Conservation (phyloP, 2,329 filamentous ascomycete genomes). For the Coniella lustricola region DNA sequence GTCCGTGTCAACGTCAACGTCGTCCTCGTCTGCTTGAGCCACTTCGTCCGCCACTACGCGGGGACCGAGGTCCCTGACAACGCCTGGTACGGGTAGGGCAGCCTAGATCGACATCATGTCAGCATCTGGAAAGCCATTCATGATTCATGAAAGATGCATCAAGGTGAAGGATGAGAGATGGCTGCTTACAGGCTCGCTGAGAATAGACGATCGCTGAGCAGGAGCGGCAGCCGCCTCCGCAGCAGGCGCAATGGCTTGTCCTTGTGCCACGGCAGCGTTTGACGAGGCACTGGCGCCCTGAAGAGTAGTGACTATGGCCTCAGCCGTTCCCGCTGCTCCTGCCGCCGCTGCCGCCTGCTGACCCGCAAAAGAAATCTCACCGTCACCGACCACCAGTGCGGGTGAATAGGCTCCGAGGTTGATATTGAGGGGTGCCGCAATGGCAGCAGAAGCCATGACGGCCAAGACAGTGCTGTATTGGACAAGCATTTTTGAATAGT, state of each 20-base stretch:
- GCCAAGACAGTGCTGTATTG: conserved; percentile 8
- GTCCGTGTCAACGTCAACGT: background rate
- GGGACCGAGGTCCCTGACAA: conserved; percentile 12
- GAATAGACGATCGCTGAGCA: conserved; percentile 3
- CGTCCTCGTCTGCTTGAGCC: too few species aligned
- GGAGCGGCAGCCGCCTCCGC: background rate
- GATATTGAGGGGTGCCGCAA: conserved; percentile 42
- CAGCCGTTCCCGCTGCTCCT: too few species aligned
- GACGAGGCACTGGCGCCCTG: conserved; percentile 38
- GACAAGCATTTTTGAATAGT: conserved; percentile 13
- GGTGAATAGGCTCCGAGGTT: conserved; percentile 45
- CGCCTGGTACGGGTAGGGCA: conserved; percentile 7
- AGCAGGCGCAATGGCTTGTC: conserved; percentile 9
- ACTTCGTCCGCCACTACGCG: conserved; percentile 4
- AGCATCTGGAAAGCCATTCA: background rate
- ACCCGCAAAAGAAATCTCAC: conserved; percentile 41
- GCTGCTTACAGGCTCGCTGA: conserved; percentile 13
- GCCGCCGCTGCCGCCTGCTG: conserved; percentile 27
- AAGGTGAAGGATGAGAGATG: too few species aligned
- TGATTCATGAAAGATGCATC: too few species aligned
- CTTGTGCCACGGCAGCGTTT: conserved; percentile 12
- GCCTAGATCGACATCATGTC: conserved; percentile 3
- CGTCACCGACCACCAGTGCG: conserved; percentile 46
- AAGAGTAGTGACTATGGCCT: conserved; percentile 36
- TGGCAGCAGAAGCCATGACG: conserved; percentile 19